A percentile compares a stretch with the other conserved stretches of the same genome.
These are phyloP conservation scores for Avena atlantica DNA, from an alignment of 176 grass and related monocot genomes.

Conservation along the genomic window DNA sequence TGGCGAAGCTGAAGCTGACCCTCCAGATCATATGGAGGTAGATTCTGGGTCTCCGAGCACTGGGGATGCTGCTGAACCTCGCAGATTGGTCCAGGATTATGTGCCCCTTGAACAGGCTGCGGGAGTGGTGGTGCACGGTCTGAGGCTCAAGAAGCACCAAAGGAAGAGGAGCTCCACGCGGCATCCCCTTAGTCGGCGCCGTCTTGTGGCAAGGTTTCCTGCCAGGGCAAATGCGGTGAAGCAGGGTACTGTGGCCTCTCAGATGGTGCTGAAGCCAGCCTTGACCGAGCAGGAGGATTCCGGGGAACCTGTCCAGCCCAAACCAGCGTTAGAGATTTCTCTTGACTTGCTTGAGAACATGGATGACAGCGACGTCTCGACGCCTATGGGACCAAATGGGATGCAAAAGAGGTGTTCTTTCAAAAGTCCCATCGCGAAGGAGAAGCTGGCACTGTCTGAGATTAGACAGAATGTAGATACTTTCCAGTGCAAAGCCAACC, in stretches of 20 bases:
- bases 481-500: conserved; percentile 65
- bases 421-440: conserved; percentile 68
- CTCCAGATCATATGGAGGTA: conserved; percentile 24
- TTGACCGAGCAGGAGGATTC: conserved; percentile 31
- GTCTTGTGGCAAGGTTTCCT: conserved; percentile 34
- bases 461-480: conserved; percentile 81
- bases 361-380: conserved; percentile 83
- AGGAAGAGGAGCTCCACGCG: conserved; percentile 72
- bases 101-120: conserved; percentile 47
- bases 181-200: conserved; percentile 39
- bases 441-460: conserved; percentile 66
- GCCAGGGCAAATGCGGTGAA: conserved; percentile 32
- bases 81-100: conserved; percentile 9
- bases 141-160: conserved; percentile 66
- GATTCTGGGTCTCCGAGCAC: conserved; percentile 27
- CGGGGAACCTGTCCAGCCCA: conserved; percentile 51
- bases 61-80: conserved; percentile 14
- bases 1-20: conserved; percentile 18
- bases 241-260: background rate
- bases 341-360: conserved; percentile 67
- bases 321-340: conserved; percentile 61
- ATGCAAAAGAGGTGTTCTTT: conserved; percentile 63
- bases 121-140: conserved; percentile 45
- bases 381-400: conserved; percentile 58
- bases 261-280: conserved; percentile 12